Evolutionary conservation across 108 stramenopile genomes (phyloP).

Genomic region (Nitzschia sp.): DNA sequence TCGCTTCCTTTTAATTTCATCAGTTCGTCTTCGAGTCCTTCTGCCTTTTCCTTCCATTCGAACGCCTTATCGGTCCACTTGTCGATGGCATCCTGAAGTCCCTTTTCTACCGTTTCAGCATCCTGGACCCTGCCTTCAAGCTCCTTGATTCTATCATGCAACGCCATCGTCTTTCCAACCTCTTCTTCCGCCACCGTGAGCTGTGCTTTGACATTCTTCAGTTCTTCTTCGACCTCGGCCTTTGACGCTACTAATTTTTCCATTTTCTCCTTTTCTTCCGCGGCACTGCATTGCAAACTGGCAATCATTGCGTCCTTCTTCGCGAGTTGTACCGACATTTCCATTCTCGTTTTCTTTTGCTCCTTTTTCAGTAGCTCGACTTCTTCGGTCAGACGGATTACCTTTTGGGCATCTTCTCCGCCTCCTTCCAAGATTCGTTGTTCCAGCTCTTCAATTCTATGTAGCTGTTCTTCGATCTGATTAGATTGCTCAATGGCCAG

Average conservation of each 20-base stretch:
- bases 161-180: neutral
- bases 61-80: slow-evolving; percentile 30
- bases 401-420: neutral
- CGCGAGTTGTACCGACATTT: neutral
- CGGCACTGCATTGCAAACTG: neutral
- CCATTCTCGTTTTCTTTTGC: neutral
- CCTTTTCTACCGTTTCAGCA: neutral
- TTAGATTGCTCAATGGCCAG: neutral
- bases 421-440: neutral
- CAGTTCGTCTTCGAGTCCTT: slow-evolving; percentile 14
- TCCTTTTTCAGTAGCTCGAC: neutral
- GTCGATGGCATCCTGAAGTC: neutral
- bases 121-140: neutral
- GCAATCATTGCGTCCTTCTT: neutral
- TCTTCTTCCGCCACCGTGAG: neutral
- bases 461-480: neutral
- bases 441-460: neutral
- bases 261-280: neutral
- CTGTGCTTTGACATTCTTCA: neutral
- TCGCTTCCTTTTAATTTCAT: neutral
- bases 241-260: neutral
- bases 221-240: neutral
- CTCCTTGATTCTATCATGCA: neutral
- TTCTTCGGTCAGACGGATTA: neutral
- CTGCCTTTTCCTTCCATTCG: slow-evolving; percentile 30